Percentiles rank a stretch among this genome's conserved stretches.
These are phyloP conservation scores for Penicillium sumatraense DNA, from an alignment of 2,329 filamentous ascomycete genomes.

Conservation along the genomic window DNA sequence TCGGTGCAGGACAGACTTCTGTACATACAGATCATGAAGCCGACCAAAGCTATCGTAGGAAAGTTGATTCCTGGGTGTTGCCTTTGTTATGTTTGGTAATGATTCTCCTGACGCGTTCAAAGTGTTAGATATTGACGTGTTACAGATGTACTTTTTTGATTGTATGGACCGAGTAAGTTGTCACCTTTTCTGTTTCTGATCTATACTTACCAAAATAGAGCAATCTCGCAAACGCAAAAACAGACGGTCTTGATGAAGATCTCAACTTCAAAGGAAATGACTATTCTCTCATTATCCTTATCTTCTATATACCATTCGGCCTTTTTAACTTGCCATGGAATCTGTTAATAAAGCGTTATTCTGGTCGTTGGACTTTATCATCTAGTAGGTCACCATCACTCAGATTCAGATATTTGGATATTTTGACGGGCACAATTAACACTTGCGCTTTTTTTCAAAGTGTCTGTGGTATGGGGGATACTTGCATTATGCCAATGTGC, in stretches of 20 bases:
- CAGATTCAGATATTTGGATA: too few species aligned
- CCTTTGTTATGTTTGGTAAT: slow-evolving; percentile 48
- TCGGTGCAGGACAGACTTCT: slow-evolving; percentile 13
- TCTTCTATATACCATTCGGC: slow-evolving; percentile 59
- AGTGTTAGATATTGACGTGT: neutral
- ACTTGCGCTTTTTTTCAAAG: slow-evolving; percentile 41
- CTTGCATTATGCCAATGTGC: slow-evolving; percentile 53
- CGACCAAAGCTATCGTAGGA: slow-evolving; percentile 42
- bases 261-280: slow-evolving; percentile 40
- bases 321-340: slow-evolving; percentile 55
- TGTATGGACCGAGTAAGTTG: slow-evolving; percentile 33
- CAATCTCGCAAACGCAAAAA: slow-evolving; percentile 54
- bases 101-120: too few species aligned
- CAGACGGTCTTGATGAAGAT: slow-evolving; percentile 53
- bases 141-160: slow-evolving; percentile 46
- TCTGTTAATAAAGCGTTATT: slow-evolving; percentile 44
- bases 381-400: slow-evolving; percentile 16
- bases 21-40: slow-evolving; percentile 36
- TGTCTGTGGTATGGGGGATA: slow-evolving; percentile 35
- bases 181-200: neutral
- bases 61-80: slow-evolving; percentile 50
- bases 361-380: slow-evolving; percentile 48
- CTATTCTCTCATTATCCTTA: slow-evolving; percentile 42
- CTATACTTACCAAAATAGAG: slow-evolving; percentile 33
- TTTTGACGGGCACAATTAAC: slow-evolving; percentile 27